Percentiles rank a stretch among this genome's conserved stretches.
These are phyloP conservation scores for Fusarium decemcellulare DNA, from an alignment of 2,329 filamentous ascomycete species.

Conservation along the genomic window DNA sequence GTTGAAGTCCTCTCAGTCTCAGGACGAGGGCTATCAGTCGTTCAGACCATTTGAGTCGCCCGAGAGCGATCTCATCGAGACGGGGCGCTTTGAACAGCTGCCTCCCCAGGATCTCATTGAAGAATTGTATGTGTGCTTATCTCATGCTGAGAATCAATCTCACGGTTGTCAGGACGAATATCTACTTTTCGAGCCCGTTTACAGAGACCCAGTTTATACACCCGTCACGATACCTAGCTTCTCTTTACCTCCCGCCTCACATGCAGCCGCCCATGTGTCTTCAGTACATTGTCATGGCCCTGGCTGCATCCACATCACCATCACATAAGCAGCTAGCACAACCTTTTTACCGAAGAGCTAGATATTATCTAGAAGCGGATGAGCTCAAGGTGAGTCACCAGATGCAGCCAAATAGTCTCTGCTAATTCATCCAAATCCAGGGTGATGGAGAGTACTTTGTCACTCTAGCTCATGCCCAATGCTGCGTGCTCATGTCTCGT, in stretches of 20 bases:
- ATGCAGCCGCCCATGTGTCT: slow-evolving; percentile 47
- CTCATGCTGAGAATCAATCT: not conserved
- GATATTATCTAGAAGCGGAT: slow-evolving; percentile 42
- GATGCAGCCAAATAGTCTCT: too few relatives aligned
- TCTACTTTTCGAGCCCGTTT: slow-evolving; percentile 34
- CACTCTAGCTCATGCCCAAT: slow-evolving; percentile 80
- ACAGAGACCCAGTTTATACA: slow-evolving; percentile 36
- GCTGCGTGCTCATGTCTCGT: slow-evolving; percentile 78
- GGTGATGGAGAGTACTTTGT: slow-evolving; percentile 45
- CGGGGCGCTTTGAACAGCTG: slow-evolving; percentile 49
- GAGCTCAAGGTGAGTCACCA: slow-evolving; percentile 37
- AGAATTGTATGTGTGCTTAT: slow-evolving; percentile 41
- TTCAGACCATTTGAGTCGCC: slow-evolving; percentile 29
- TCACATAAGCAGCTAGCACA: slow-evolving; percentile 32
- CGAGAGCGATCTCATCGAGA: slow-evolving; percentile 38
- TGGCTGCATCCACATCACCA: slow-evolving; percentile 28
- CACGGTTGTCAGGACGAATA: slow-evolving; percentile 31
- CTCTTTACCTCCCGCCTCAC: slow-evolving; percentile 41
- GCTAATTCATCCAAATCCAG: slow-evolving; percentile 13
- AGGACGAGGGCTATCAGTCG: slow-evolving; percentile 32
- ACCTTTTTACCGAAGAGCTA: slow-evolving; percentile 39
- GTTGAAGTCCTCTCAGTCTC: slow-evolving; percentile 35
- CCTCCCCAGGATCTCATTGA: slow-evolving; percentile 46
- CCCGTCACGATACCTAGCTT: slow-evolving; percentile 41
- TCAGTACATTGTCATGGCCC: slow-evolving; percentile 42